Evolutionary conservation across 2,329 filamentous ascomycete species (phyloP), one percentile per base, ranked within the genome.

Genomic region (Venturiaceae sp.): DNA sequence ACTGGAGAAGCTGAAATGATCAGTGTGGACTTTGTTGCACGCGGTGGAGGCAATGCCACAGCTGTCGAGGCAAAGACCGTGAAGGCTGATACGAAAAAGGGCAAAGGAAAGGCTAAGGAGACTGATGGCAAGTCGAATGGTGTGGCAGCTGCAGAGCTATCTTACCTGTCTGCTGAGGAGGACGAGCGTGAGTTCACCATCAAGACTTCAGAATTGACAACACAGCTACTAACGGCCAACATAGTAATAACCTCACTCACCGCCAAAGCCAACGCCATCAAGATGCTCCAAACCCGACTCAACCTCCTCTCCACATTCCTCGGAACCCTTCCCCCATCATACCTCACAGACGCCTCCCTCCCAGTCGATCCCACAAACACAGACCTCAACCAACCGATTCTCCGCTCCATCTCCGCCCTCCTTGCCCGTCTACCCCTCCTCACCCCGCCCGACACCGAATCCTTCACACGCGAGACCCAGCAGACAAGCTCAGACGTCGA

Each of bases 1-100:
- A 96, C 92, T 0, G 90, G 90, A 9, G 92, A 97, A 71, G 92
- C 92, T 1, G 94, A 99, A 72, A 96, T 96, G 91, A 97, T 99
- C 64, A 88, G 89, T 64, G 89, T 99, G 67, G 91, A 96, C 72
- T 95, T 92, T 64, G 87, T 99, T 21, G 92, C 92, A 0, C 85
- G 86, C 56, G 90, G 88, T 39, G 88, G 88, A 52, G 89, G 88
- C 53, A 92, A 89, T 66, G 92, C 91, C 26, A 85, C 87, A 11
- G 83, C 83, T 33, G 75, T 83, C 26, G 70, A 73, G 30, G 57
- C 62, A 54, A 65, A 66, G 61, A 65, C 67, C 33, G 30, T 30
- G 50, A 54, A 63, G 56, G 54, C 60, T 50, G 61, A 63, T 77
- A 79, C 53, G 71, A 77, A 16, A 77, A 81, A 62, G 64, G 71